These are phyloP conservation scores for Phytopythium cucurbitacearum DNA, from an alignment of 352 stramenopile genomes.

Conservation along the genomic window DNA sequence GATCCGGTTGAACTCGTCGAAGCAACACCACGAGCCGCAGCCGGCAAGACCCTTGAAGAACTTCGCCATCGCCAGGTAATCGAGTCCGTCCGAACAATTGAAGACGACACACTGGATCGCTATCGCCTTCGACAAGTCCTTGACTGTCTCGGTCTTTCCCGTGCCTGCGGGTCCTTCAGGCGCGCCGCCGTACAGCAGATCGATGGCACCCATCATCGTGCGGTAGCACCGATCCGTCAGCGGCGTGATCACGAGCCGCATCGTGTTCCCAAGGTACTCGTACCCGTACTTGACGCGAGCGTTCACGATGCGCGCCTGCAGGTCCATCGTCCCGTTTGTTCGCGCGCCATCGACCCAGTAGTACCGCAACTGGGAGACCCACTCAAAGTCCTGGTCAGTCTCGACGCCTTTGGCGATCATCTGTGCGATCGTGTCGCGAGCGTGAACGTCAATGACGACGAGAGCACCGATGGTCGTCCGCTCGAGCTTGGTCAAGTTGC, in stretches of 20 bases:
- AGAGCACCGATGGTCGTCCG: constrained; percentile 91
- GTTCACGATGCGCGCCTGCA: constrained; percentile 89
- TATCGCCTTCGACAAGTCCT: constrained; percentile 93
- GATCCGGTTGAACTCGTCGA: constrained; percentile 96
- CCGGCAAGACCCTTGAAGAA: constrained; percentile 94
- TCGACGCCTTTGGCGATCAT: constrained; percentile 90
- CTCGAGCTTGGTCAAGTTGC: constrained; percentile 88
- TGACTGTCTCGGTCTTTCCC: constrained; percentile 94
- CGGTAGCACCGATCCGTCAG: constrained; percentile 93
- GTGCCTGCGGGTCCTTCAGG: constrained; percentile 92
- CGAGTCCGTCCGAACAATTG: constrained; percentile 91
- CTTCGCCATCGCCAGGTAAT: constrained; percentile 94
- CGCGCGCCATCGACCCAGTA: constrained; percentile 87
- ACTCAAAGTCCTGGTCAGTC: constrained; percentile 91
- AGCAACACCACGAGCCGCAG: constrained; percentile 92
- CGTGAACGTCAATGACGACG: constrained; percentile 92
- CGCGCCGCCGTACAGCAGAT: constrained; percentile 91
- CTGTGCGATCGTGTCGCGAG: constrained; percentile 88
- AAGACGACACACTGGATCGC: constrained; percentile 95
- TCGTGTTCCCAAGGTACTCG: constrained; percentile 92
- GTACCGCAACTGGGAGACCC: constrained; percentile 92
- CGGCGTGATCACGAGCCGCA: constrained; percentile 93
- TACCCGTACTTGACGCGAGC: constrained; percentile 86
- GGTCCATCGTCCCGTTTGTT: constrained; percentile 39
- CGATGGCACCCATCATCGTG: constrained; percentile 93